phyloP scores from a whole-genome alignment of 2,329 filamentous ascomycete genomes.

The Tetracladium maxilliforme region DNA sequence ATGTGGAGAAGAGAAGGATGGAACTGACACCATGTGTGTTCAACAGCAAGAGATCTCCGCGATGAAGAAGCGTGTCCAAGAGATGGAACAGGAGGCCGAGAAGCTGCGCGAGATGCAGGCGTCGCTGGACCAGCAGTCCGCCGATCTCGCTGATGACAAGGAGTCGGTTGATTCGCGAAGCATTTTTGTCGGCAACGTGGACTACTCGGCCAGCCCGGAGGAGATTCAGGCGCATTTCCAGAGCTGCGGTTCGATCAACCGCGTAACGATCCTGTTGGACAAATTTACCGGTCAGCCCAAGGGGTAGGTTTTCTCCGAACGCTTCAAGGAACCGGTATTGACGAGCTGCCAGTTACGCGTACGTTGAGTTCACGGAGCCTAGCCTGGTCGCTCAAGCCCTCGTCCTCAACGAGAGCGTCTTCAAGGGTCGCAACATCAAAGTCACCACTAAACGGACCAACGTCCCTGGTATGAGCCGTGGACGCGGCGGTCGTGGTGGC shows the following conservation, averaged over 20 bases:
- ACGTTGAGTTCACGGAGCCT: slow-evolving; percentile 95
- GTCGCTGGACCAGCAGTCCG: slow-evolving; percentile 69
- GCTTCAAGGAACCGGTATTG: slow-evolving; percentile 2
- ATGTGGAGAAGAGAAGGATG: background rate
- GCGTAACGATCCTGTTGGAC: slow-evolving; percentile 91
- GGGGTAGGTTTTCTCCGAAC: slow-evolving; percentile 49
- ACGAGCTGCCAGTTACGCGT: slow-evolving; percentile 60
- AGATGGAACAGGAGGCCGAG: slow-evolving; percentile 82
- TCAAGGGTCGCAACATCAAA: slow-evolving; percentile 91
- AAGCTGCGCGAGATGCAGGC: slow-evolving; percentile 82
- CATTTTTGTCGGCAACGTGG: slow-evolving; percentile 97
- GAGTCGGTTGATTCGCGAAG: slow-evolving; percentile 91
- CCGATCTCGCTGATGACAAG: slow-evolving; percentile 78
- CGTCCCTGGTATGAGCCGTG: slow-evolving; percentile 82
- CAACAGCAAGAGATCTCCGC: slow-evolving; percentile 62
- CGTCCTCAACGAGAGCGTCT: slow-evolving; percentile 90
- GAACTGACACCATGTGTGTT: background rate
- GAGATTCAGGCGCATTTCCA: slow-evolving; percentile 98
- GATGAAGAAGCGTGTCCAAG: slow-evolving; percentile 75
- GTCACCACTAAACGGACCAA: slow-evolving; percentile 93
- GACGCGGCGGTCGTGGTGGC: slow-evolving; percentile 45
- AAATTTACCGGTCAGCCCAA: slow-evolving; percentile 99
- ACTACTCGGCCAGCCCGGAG: slow-evolving; percentile 92
- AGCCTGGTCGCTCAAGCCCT: slow-evolving; percentile 85
- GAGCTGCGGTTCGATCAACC: slow-evolving; percentile 92